These are phyloP conservation scores for Botrytis paeoniae DNA, from an alignment of 2,329 filamentous ascomycete genomes.

Conservation along the genomic window DNA sequence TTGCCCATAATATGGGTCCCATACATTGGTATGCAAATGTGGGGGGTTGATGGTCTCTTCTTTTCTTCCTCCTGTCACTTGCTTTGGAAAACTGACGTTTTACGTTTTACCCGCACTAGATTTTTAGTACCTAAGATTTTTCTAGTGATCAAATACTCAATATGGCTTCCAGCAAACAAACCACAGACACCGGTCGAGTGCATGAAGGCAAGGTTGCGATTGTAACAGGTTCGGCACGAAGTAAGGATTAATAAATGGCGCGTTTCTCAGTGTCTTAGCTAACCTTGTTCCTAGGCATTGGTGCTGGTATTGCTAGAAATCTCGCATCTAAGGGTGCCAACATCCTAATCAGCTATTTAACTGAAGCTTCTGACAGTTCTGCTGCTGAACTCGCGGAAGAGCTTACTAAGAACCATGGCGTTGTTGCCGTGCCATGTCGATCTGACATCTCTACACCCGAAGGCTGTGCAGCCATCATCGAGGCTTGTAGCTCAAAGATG, in stretches of 20 bases:
- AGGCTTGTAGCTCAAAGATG: conserved; percentile 44
- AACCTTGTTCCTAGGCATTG: conserved; percentile 59
- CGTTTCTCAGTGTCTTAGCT: neutral
- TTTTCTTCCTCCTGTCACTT: neutral
- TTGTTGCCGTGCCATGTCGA: conserved; percentile 61
- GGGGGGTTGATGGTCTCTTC: neutral
- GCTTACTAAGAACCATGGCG: conserved; percentile 53
- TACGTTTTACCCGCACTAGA: neutral
- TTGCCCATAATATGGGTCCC: neutral
- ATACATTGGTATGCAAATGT: neutral
- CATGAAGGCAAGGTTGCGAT: conserved; percentile 69
- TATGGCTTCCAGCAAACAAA: neutral
- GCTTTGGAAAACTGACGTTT: neutral
- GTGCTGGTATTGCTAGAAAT: conserved; percentile 57
- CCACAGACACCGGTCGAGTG: neutral
- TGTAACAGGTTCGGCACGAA: conserved; percentile 72
- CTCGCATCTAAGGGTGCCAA: conserved; percentile 63
- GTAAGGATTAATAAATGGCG: conserved; percentile 43
- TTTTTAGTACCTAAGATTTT: neutral
- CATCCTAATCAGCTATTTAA: conserved; percentile 62
- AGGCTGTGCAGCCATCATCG: conserved; percentile 57
- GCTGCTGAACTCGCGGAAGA: conserved; percentile 52
- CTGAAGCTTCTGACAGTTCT: conserved; percentile 51
- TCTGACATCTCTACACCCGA: conserved; percentile 64
- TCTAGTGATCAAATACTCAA: neutral